Evolutionary conservation across 768 basidiomycete species (phyloP).

Genomic region (Leucocoprinus sp.): DNA sequence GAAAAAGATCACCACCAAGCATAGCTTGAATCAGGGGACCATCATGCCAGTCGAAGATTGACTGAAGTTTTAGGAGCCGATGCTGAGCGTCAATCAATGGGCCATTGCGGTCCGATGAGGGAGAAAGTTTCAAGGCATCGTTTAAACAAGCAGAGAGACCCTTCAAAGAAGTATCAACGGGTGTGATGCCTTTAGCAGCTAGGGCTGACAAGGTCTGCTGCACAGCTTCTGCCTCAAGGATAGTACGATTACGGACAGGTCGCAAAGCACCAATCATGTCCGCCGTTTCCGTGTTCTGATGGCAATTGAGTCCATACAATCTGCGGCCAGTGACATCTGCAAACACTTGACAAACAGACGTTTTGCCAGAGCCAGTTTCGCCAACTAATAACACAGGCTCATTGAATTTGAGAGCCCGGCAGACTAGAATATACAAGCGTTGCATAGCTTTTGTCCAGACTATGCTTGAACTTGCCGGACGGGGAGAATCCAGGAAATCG

Average conservation of each 20-base stretch:
- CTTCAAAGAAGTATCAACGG: constrained; percentile 18
- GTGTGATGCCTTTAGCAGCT: constrained; percentile 29
- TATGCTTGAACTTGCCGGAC: constrained; percentile 43
- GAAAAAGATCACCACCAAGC: constrained; percentile 73
- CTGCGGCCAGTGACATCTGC: constrained; percentile 55
- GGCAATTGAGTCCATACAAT: constrained; percentile 81
- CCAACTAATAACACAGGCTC: constrained; percentile 95
- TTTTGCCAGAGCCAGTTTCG: constrained; percentile 96
- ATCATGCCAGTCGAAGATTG: constrained; percentile 95
- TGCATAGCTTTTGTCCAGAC: constrained; percentile 95
- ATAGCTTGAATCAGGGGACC: constrained; percentile 95
- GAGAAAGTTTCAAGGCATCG: constrained; percentile 19
- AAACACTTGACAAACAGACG: constrained; percentile 89
- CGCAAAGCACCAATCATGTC: constrained; percentile 92
- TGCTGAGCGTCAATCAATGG: constrained; percentile 35
- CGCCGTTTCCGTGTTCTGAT: constrained; percentile 97
- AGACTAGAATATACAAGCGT: constrained; percentile 75
- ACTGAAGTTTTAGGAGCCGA: constrained; percentile 43
- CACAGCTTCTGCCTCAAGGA: constrained; percentile 41
- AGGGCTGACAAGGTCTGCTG: constrained; percentile 36
- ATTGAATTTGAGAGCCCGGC: constrained; percentile 80
- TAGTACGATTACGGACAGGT: constrained; percentile 70
- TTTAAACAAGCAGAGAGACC: constrained; percentile 21
- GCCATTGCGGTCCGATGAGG: constrained; percentile 15
- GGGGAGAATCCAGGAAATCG: constrained; percentile 46